These are phyloP conservation scores for Phtheirospermum japonicum DNA, from an alignment of 257 asterid genomes.

Conservation along the genomic window DNA sequence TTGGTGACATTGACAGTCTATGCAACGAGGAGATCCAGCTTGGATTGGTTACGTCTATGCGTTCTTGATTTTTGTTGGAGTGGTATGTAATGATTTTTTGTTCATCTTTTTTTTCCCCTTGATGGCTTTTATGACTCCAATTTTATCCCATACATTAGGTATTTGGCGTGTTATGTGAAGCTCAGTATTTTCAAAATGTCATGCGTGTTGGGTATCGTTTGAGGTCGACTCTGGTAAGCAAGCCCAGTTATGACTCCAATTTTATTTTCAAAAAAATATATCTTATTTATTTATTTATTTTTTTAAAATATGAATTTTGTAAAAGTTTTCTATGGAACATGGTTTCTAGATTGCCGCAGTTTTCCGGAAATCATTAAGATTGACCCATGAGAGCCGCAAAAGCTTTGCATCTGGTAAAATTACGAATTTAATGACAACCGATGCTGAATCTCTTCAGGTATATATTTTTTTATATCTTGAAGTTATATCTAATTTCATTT, in stretches of 20 bases:
- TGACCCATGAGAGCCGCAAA: slow-evolving; percentile 95
- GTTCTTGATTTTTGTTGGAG: slow-evolving; percentile 81
- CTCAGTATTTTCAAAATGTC: slow-evolving; percentile 94
- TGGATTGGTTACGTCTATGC: slow-evolving; percentile 97
- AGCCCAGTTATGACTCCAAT: too few relatives aligned
- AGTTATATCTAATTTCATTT: slow-evolving; percentile 3
- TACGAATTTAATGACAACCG: slow-evolving; percentile 93
- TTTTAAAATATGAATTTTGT: neutral
- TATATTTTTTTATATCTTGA: slow-evolving; percentile 13
- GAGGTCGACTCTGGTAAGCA: slow-evolving; percentile 83
- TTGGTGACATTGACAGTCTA: slow-evolving; percentile 59
- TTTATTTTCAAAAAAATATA: neutral
- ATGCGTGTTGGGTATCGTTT: slow-evolving; percentile 96
- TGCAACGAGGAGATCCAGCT: slow-evolving; percentile 98
- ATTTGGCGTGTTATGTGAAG: slow-evolving; percentile 88
- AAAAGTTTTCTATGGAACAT: slow-evolving; percentile 17
- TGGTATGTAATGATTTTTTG: slow-evolving; percentile 55
- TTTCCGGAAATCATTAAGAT: slow-evolving; percentile 80
- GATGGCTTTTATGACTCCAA: slow-evolving; percentile 21
- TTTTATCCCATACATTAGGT: slow-evolving; percentile 38
- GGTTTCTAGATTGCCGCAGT: slow-evolving; percentile 78
- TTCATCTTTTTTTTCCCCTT: slow-evolving; percentile 17
- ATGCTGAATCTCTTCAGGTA: slow-evolving; percentile 96
- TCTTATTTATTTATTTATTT: neutral
- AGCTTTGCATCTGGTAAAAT: slow-evolving; percentile 81